phyloP scores from a whole-genome alignment of 306 rosid genomes.

The Lathyrus oleraceus region DNA sequence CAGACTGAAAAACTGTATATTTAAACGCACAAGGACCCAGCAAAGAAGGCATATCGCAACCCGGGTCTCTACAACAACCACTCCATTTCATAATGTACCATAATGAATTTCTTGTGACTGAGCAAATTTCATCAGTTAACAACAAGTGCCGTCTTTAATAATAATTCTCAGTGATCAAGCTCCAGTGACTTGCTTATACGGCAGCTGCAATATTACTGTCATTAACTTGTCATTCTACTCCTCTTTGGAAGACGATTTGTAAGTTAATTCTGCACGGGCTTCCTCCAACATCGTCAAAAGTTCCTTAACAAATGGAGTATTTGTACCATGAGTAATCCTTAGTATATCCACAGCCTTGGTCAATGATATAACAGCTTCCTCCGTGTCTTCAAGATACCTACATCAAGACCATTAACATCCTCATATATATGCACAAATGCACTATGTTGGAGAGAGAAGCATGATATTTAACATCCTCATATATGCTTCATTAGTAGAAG shows the following conservation, averaged over 20 bases:
- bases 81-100: background rate
- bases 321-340: conserved; percentile 80
- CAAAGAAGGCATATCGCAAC: conserved; percentile 3
- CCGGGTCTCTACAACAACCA: background rate
- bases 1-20: background rate
- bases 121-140: background rate
- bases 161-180: conserved; percentile 6
- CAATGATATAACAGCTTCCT: conserved; percentile 63
- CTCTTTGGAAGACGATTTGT: conserved; percentile 48
- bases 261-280: conserved; percentile 84
- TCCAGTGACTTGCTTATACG: conserved; percentile 8
- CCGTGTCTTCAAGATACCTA: conserved; percentile 74
- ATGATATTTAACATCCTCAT: background rate
- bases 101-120: background rate
- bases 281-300: conserved; percentile 76
- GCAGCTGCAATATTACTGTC: background rate
- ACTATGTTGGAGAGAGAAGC: background rate
- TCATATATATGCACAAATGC: background rate
- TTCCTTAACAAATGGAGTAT: conserved; percentile 68
- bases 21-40: background rate
- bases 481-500: conserved; percentile 12
- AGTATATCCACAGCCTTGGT: conserved; percentile 71
- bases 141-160: conserved; percentile 14
- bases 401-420: conserved; percentile 18
- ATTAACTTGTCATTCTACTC: conserved; percentile 27